Percentiles rank a stretch among this genome's conserved stretches.
These are phyloP conservation scores for Dactylellina parvicollis DNA, from an alignment of 2,329 filamentous ascomycete genomes.

Conservation along the genomic window DNA sequence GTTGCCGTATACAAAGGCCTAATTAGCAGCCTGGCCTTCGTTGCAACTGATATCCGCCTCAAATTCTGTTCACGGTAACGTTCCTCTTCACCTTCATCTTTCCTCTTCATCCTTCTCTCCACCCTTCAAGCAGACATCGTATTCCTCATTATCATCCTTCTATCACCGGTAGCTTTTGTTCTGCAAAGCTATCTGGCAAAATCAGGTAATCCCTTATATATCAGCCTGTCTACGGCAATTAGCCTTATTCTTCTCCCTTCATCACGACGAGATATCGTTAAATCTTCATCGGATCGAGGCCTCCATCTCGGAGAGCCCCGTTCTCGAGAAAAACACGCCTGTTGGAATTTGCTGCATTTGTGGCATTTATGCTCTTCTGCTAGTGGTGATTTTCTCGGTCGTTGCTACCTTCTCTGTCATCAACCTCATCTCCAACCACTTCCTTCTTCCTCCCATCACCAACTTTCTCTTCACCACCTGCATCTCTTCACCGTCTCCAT, in stretches of 20 bases:
- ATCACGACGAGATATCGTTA: conserved; percentile 23
- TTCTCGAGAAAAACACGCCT: background rate
- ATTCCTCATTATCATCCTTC: background rate
- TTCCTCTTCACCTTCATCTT: conserved; percentile 16
- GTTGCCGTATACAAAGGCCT: conserved; percentile 1
- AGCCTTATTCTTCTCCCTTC: conserved; percentile 19
- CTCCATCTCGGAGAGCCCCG: background rate
- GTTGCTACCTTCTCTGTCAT: conserved; percentile 37
- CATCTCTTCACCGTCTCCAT: conserved; percentile 7
- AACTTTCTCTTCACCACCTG: background rate
- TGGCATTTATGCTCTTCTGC: background rate
- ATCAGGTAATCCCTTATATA: conserved; percentile 51
- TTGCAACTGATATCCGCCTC: conserved; percentile 36
- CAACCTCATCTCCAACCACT: conserved; percentile 35
- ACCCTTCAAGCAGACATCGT: background rate
- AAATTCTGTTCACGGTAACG: conserved; percentile 22
- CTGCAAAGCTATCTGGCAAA: background rate
- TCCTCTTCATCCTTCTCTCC: background rate
- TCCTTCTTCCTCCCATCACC: background rate
- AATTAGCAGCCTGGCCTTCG: background rate
- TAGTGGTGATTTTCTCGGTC: conserved; percentile 14
- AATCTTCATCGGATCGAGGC: conserved; percentile 11
- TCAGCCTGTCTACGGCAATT: conserved; percentile 25
- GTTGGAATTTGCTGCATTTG: conserved; percentile 23
- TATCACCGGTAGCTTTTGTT: conserved; percentile 2